These are phyloP conservation scores for Citrus reticulata DNA, from an alignment of 345 rosid species.

Conservation along the genomic window DNA sequence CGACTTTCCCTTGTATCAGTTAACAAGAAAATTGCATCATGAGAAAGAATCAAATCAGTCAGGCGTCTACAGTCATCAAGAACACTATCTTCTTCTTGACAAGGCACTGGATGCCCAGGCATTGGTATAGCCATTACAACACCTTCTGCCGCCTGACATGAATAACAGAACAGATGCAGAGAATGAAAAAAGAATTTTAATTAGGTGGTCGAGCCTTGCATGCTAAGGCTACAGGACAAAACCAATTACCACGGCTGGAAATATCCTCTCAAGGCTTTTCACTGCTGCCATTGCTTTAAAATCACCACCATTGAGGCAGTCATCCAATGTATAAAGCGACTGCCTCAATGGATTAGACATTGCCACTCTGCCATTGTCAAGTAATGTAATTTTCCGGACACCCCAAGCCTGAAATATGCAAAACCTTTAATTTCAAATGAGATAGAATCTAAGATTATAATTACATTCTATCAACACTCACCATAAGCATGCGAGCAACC, in stretches of 20 bases:
- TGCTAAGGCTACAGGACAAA: slow-evolving; percentile 14
- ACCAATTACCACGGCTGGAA: slow-evolving; percentile 76
- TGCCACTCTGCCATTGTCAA: slow-evolving; percentile 90
- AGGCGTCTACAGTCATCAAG: slow-evolving; percentile 70
- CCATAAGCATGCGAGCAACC: slow-evolving; percentile 96
- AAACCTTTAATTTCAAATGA: slow-evolving; percentile 14
- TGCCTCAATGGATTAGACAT: slow-evolving; percentile 98
- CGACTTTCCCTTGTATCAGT: slow-evolving; percentile 99
- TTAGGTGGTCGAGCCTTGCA: background rate
- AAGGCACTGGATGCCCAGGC: slow-evolving; percentile 93
- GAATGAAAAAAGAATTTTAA: background rate
- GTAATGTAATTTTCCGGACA: slow-evolving; percentile 74
- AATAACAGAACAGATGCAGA: background rate
- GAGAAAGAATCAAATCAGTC: slow-evolving; percentile 65
- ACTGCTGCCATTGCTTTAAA: slow-evolving; percentile 84
- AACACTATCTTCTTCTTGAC: slow-evolving; percentile 69
- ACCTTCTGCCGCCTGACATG: slow-evolving; percentile 65
- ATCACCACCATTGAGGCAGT: slow-evolving; percentile 79
- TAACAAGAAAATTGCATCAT: slow-evolving; percentile 86
- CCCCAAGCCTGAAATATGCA: slow-evolving; percentile 80
- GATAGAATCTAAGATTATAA: background rate
- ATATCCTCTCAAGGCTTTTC: slow-evolving; percentile 76
- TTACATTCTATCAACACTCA: slow-evolving; percentile 22
- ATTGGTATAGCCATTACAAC: slow-evolving; percentile 88
- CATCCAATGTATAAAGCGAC: slow-evolving; percentile 83